Conservation (phyloP, 129 eudicot genomes). For the Saussurea involucrata region DNA sequence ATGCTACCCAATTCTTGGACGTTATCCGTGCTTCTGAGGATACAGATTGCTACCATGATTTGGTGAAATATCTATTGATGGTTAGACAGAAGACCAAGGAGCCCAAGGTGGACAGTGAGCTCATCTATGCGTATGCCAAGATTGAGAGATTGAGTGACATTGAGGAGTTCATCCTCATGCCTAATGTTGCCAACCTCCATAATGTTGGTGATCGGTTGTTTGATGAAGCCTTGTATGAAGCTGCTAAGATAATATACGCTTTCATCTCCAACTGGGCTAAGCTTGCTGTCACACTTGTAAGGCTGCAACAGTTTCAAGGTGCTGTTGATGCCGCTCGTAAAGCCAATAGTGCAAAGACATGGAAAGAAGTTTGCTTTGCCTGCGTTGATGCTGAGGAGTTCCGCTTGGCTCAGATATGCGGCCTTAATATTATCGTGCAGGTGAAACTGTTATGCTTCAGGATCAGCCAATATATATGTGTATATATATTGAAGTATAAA, state of each 20-base stretch:
- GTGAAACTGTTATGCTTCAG: constrained; percentile 25
- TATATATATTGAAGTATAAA: not conserved
- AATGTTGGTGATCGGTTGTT: constrained; percentile 87
- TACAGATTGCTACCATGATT: constrained; percentile 72
- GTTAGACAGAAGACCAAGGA: constrained; percentile 92
- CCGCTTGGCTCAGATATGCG: constrained; percentile 96
- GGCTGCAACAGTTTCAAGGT: constrained; percentile 89
- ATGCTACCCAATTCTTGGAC: constrained; percentile 84
- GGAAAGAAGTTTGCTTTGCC: constrained; percentile 98
- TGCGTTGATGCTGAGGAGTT: constrained; percentile 98
- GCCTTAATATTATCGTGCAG: constrained; percentile 90
- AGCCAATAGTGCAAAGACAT: constrained; percentile 92
- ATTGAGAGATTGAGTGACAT: constrained; percentile 87
- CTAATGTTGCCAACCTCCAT: constrained; percentile 94
- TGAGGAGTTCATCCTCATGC: constrained; percentile 93
- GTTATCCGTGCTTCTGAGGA: constrained; percentile 81
- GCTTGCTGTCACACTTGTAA: constrained; percentile 76
- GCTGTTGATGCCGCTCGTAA: constrained; percentile 98
- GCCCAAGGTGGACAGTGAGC: constrained; percentile 93
- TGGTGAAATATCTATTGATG: constrained; percentile 83
- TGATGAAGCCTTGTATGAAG: constrained; percentile 88
- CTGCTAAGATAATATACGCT: constrained; percentile 94
- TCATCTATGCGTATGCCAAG: constrained; percentile 91
- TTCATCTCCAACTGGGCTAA: constrained; percentile 97
- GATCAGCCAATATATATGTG: not conserved